phyloP scores from a whole-genome alignment of 805 yeast genomes.

The Kodamaea hsintzibuensis region DNA sequence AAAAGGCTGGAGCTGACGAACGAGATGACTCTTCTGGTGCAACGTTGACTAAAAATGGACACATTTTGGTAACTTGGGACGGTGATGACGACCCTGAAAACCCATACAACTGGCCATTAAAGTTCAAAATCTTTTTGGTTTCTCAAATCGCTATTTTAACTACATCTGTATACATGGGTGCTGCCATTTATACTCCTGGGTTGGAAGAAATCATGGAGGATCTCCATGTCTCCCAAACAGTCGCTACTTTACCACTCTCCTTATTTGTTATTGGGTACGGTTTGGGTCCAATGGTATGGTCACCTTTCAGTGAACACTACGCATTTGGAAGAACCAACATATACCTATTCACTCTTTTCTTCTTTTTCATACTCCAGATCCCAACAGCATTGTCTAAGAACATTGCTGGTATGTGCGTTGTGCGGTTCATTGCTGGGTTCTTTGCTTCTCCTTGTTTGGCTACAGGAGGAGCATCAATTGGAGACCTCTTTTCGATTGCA shows the following conservation, averaged over 20 bases:
- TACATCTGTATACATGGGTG: constrained; percentile 54
- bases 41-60: constrained; percentile 16
- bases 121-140: constrained; percentile 39
- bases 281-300: constrained; percentile 57
- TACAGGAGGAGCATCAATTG: constrained; percentile 58
- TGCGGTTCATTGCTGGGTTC: constrained; percentile 55
- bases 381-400: constrained; percentile 54
- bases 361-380: constrained; percentile 54
- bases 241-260: constrained; percentile 53
- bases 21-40: neutral
- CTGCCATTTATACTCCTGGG: constrained; percentile 58
- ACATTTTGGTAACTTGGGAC: constrained; percentile 31
- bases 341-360: constrained; percentile 46
- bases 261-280: constrained; percentile 63
- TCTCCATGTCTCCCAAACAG: constrained; percentile 44
- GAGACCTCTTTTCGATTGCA: constrained; percentile 48
- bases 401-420: constrained; percentile 50
- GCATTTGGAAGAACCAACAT: constrained; percentile 53
- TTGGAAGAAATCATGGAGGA: constrained; percentile 44
- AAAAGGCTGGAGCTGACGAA: neutral
- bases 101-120: constrained; percentile 57
- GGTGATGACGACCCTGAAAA: constrained; percentile 53
- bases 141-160: constrained; percentile 46
- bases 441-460: constrained; percentile 48
- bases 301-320: constrained; percentile 60